Conservation (phyloP, 768 basidiomycete genomes). For the Collybiopsis confluens region DNA sequence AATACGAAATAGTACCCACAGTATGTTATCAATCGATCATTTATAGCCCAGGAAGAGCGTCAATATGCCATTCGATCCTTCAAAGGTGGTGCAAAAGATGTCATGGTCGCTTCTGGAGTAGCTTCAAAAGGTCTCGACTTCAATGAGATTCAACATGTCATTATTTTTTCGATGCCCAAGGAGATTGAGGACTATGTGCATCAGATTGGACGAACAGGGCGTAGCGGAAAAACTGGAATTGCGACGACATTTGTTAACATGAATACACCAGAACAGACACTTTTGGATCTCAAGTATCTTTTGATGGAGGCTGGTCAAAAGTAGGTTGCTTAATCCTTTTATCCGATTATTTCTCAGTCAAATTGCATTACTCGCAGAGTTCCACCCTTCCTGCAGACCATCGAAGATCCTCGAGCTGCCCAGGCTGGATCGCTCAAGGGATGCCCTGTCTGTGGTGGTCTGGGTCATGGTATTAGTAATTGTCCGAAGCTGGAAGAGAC, state of each 20-base stretch:
- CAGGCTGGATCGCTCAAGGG: conserved; percentile 79
- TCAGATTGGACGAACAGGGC: conserved; percentile 97
- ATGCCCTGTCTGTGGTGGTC: conserved; percentile 96
- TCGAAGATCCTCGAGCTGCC: conserved; percentile 85
- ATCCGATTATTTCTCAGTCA: not conserved
- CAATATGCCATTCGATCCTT: conserved; percentile 99
- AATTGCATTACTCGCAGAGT: conserved; percentile 52
- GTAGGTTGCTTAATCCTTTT: conserved; percentile 41
- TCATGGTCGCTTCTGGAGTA: conserved; percentile 98
- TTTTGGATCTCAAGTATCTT: conserved; percentile 94
- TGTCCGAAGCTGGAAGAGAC: conserved; percentile 97
- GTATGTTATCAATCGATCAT: not conserved
- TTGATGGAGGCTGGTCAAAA: conserved; percentile 97
- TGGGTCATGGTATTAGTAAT: conserved; percentile 91
- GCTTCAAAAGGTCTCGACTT: conserved; percentile 99
- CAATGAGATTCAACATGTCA: conserved; percentile 98
- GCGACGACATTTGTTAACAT: conserved; percentile 99
- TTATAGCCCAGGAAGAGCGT: conserved; percentile 90
- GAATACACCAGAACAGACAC: conserved; percentile 93
- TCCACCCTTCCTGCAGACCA: conserved; percentile 83
- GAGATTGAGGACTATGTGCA: conserved; percentile 99
- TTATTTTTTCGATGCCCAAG: conserved; percentile 99
- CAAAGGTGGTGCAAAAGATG: conserved; percentile 95
- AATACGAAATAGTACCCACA: not conserved
- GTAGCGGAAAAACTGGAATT: conserved; percentile 97